These are phyloP conservation scores for Alternaria conjuncta DNA, from an alignment of 2,329 filamentous ascomycete genomes.

Conservation along the genomic window DNA sequence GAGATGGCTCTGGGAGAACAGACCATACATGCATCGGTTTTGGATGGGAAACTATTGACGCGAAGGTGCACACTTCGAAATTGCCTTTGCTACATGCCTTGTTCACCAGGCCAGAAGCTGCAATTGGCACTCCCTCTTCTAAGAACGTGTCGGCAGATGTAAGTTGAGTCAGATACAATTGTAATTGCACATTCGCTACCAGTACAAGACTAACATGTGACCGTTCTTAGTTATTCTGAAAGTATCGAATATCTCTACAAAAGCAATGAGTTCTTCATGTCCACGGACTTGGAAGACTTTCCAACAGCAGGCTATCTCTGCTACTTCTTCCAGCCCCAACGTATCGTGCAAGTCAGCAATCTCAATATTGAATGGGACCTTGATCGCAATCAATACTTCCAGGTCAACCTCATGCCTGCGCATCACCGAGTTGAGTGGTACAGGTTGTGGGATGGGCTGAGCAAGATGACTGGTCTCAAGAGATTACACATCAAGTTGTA, in stretches of 20 bases:
- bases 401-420: not conserved
- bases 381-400: conserved; percentile 13
- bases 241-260: conserved; percentile 29
- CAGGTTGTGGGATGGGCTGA: conserved; percentile 22
- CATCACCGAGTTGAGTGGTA: conserved; percentile 15
- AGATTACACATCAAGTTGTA: conserved; percentile 19
- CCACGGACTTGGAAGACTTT: conserved; percentile 16
- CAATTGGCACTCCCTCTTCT: conserved; percentile 16
- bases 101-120: not conserved
- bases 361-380: conserved; percentile 25
- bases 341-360: conserved; percentile 22
- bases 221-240: conserved; percentile 28
- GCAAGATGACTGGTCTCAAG: conserved; percentile 23
- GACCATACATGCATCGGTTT: conserved; percentile 16
- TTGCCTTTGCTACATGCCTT: not conserved
- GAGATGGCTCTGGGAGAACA: conserved; percentile 16
- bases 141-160: conserved; percentile 31
- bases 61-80: conserved; percentile 4
- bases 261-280: conserved; percentile 24
- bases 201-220: not conserved
- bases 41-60: conserved; percentile 12
- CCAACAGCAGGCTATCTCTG: conserved; percentile 24
- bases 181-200: not conserved
- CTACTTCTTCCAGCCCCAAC: conserved; percentile 26
- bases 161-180: conserved; percentile 2